Evolutionary conservation across 306 rosid genomes (phyloP).

Genomic region (Gynostemma pentaphyllum): DNA sequence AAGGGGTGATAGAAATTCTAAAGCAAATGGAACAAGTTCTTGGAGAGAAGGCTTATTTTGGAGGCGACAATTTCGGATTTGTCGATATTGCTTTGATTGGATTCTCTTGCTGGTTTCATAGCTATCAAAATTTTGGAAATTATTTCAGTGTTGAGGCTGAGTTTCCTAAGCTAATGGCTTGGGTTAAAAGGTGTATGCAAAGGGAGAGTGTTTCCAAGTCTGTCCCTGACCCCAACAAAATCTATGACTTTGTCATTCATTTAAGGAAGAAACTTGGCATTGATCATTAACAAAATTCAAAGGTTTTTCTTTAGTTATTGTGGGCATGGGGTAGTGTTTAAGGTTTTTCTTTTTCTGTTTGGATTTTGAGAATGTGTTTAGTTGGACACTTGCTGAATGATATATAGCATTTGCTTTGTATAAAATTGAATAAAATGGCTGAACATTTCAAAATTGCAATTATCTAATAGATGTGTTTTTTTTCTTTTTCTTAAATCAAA

Average conservation of each 20-base stretch:
- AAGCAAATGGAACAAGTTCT: conserved; percentile 15
- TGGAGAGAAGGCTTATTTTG: conserved; percentile 19
- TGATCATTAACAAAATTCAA: too few species aligned
- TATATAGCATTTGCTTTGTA: too few species aligned
- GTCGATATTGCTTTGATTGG: conserved; percentile 18
- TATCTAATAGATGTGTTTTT: too few species aligned
- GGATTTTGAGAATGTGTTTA: too few species aligned
- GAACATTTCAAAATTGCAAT: too few species aligned
- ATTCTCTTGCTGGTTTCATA: conserved; percentile 7
- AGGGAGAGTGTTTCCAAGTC: conserved; percentile 18
- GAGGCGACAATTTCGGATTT: conserved; percentile 13
- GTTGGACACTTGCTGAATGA: too few species aligned
- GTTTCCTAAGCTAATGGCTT: conserved; percentile 15
- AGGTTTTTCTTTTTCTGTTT: too few species aligned
- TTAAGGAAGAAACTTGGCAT: background rate
- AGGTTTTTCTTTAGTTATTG: too few species aligned
- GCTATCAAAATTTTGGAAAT: conserved; percentile 6
- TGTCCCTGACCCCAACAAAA: conserved; percentile 7
- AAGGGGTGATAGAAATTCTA: background rate
- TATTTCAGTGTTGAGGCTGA: conserved; percentile 9
- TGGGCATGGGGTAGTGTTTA: too few species aligned
- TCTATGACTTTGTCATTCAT: background rate
- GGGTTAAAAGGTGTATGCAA: conserved; percentile 19
- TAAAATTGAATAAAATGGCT: too few species aligned
- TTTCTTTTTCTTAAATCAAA: too few species aligned